Evolutionary conservation across 2,329 filamentous ascomycete genomes (phyloP).

Genomic region (Colletotrichum melonis): DNA sequence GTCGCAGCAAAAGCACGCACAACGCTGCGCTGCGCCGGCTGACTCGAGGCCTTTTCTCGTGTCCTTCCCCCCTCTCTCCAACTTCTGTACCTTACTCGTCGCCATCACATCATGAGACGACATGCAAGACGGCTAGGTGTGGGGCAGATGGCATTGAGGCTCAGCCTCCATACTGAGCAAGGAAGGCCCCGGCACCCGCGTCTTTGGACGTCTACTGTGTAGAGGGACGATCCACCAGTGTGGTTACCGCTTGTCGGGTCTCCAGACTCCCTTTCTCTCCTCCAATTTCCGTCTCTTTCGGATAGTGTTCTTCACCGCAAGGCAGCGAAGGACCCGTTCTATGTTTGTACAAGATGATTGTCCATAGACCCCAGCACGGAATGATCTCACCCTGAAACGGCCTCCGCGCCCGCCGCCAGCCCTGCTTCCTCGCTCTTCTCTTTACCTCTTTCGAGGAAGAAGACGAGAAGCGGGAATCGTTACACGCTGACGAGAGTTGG

Average conservation of each 20-base stretch:
- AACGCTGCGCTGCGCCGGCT: neutral
- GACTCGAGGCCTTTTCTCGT: constrained; percentile 8
- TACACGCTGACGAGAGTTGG: neutral
- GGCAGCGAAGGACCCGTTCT: neutral
- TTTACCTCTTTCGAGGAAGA: neutral
- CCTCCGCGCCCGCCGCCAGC: neutral
- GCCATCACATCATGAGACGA: constrained; percentile 29
- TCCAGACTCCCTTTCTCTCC: neutral
- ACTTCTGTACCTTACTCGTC: neutral
- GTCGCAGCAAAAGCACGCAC: neutral
- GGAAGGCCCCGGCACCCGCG: constrained; percentile 8
- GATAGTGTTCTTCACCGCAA: neutral
- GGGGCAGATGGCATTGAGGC: constrained; percentile 6
- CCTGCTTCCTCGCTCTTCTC: neutral
- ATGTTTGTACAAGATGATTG: neutral
- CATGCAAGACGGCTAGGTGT: neutral
- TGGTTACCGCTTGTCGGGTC: neutral
- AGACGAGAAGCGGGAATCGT: no score
- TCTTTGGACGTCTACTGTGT: neutral
- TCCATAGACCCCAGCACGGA: neutral
- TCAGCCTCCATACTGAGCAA: neutral
- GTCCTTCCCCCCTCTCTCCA: neutral
- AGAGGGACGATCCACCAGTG: neutral
- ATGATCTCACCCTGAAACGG: constrained; percentile 1
- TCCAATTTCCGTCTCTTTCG: neutral